A percentile compares a stretch with the other conserved stretches of the same genome.
Conservation (phyloP, 805 yeast genomes). For the Pichia exigua region DNA sequence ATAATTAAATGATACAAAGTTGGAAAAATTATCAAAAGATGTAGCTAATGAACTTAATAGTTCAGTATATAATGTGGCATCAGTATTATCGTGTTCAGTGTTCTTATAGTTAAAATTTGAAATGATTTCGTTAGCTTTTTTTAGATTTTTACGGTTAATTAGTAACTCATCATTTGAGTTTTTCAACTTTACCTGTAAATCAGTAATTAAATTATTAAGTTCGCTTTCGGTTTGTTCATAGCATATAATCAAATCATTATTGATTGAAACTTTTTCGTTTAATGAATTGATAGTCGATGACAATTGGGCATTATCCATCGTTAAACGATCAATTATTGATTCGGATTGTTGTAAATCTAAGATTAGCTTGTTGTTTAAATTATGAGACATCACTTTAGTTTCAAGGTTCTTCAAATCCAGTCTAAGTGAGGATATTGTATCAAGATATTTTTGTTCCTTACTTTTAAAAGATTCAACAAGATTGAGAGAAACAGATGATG, state of each 20-base stretch:
- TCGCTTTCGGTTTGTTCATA: neutral
- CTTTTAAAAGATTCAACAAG: neutral
- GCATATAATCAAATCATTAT: neutral
- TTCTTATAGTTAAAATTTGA: neutral
- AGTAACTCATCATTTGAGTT: neutral
- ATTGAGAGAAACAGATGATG: neutral
- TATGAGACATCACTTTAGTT: neutral
- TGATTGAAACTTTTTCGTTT: neutral
- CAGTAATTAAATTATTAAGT: neutral
- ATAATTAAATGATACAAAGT: neutral
- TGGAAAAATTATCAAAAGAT: neutral
- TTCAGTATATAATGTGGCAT: neutral
- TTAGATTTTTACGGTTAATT: neutral
- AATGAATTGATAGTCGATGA: neutral
- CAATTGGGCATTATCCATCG: neutral
- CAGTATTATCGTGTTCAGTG: no score
- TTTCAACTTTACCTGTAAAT: no score
- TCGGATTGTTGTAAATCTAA: neutral
- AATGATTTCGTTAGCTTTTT: neutral
- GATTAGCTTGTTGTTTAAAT: neutral
- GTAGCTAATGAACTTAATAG: neutral
- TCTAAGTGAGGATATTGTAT: neutral
- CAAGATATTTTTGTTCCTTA: neutral
- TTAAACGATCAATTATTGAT: neutral
- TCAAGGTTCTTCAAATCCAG: neutral